These are phyloP conservation scores for Grosmannia huntii DNA, from an alignment of 2,329 filamentous ascomycete species.

Conservation along the genomic window DNA sequence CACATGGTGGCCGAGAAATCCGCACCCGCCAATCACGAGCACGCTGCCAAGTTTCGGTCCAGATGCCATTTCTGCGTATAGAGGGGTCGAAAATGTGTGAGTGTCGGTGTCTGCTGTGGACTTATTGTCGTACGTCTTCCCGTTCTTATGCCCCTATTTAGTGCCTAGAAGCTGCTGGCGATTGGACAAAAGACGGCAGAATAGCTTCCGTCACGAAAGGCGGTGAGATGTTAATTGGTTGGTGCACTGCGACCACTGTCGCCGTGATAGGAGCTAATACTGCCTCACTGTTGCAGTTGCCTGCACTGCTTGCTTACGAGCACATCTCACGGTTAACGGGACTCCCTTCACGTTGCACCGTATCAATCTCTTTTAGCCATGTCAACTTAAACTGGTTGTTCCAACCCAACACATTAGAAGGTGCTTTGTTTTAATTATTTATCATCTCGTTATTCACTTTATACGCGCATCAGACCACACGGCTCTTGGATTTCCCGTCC, in stretches of 20 bases:
- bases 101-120: neutral
- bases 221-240: neutral
- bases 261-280: neutral
- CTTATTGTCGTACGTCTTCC: neutral
- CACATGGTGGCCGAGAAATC: conserved; percentile 74
- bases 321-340: too few relatives aligned
- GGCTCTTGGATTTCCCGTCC: neutral
- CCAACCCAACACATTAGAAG: too few relatives aligned
- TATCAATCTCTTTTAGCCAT: neutral
- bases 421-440: neutral
- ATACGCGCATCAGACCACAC: neutral
- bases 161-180: neutral
- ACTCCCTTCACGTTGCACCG: neutral
- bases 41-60: conserved; percentile 45
- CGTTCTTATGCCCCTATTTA: neutral
- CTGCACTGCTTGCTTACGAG: neutral
- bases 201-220: neutral
- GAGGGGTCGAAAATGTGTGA: neutral
- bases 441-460: neutral
- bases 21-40: conserved; percentile 71
- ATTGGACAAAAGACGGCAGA: neutral
- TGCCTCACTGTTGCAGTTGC: neutral
- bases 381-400: too few relatives aligned
- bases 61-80: conserved; percentile 22
- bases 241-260: neutral